Conservation (phyloP, 78 protist species). For the Fonticula alba region DNA sequence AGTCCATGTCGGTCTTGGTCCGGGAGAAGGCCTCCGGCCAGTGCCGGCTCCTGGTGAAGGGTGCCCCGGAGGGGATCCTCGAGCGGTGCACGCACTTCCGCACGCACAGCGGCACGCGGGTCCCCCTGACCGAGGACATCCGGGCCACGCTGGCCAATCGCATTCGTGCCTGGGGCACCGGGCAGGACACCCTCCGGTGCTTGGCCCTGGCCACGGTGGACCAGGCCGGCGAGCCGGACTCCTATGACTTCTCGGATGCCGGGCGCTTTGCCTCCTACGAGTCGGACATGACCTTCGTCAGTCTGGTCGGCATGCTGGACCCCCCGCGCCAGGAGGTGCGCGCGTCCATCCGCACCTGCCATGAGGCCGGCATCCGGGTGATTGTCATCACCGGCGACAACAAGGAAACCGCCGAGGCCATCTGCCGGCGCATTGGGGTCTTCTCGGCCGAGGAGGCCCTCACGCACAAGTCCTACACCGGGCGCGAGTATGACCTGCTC, state of each 20-base stretch:
- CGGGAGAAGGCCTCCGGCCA: no score
- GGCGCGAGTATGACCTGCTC: not conserved
- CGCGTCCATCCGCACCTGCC: constrained; percentile 19
- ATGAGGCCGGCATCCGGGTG: constrained; percentile 52
- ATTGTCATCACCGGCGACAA: constrained; percentile 93
- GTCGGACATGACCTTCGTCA: constrained; percentile 36
- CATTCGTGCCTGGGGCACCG: no score
- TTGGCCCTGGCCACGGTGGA: constrained; percentile 1
- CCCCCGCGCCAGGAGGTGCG: constrained; percentile 80
- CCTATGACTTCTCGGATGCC: not conserved
- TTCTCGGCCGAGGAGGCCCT: constrained; percentile 8
- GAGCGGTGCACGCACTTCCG: constrained; percentile 27
- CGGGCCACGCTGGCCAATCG: no score
- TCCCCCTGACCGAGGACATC: no score
- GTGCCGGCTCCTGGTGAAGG: constrained; percentile 11
- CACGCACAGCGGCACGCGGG: no score
- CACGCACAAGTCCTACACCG: not conserved
- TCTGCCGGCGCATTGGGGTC: constrained; percentile 35
- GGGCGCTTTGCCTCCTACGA: not conserved
- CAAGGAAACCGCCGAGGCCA: constrained; percentile 75
- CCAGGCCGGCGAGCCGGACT: not conserved
- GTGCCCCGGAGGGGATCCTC: constrained; percentile 42
- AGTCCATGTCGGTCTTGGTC: constrained; percentile 35
- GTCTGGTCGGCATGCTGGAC: constrained; percentile 73
- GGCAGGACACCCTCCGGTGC: constrained; percentile 1